Percentiles rank a stretch among this genome's conserved stretches.
phyloP scores from a whole-genome alignment of 345 rosid genomes.

The Microthlaspi erraticum region DNA sequence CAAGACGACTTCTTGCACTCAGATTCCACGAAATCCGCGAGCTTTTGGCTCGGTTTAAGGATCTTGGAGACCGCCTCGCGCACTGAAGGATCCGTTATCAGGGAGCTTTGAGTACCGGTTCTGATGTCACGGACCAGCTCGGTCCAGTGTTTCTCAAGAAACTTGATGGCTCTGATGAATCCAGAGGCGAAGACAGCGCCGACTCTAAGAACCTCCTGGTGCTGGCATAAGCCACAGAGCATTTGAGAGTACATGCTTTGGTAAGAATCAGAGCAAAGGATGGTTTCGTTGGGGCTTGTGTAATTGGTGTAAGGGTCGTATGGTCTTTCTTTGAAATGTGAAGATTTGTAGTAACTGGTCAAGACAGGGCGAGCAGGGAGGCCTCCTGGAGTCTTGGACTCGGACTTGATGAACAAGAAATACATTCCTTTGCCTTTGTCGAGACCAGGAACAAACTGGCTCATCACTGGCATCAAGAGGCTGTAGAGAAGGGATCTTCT shows the following conservation, averaged over 20 bases:
- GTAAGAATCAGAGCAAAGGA: conserved; percentile 78
- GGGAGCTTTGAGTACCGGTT: conserved; percentile 55
- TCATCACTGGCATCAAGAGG: conserved; percentile 81
- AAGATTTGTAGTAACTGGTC: conserved; percentile 76
- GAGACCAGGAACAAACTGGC: conserved; percentile 67
- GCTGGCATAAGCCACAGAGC: conserved; percentile 74
- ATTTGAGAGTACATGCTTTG: conserved; percentile 84
- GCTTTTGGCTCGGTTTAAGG: conserved; percentile 67
- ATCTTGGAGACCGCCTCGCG: conserved; percentile 62
- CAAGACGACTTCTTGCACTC: conserved; percentile 65
- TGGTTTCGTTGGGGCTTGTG: conserved; percentile 83
- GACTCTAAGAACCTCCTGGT: conserved; percentile 71
- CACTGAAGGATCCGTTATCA: conserved; percentile 64
- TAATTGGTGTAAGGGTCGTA: conserved; percentile 77
- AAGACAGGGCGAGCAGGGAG: conserved; percentile 77
- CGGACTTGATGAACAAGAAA: conserved; percentile 75
- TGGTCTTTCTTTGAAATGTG: conserved; percentile 69
- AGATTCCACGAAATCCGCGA: conserved; percentile 58
- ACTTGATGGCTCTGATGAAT: conserved; percentile 76
- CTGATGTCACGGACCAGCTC: conserved; percentile 57
- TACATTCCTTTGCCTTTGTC: conserved; percentile 88
- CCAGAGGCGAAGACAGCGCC: conserved; percentile 91
- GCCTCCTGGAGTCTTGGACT: conserved; percentile 74
- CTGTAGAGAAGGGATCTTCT: conserved; percentile 70
- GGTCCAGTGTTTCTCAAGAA: conserved; percentile 74